phyloP scores from a whole-genome alignment of 2,329 filamentous ascomycete genomes.

The Pseudogymnoascus sp. region DNA sequence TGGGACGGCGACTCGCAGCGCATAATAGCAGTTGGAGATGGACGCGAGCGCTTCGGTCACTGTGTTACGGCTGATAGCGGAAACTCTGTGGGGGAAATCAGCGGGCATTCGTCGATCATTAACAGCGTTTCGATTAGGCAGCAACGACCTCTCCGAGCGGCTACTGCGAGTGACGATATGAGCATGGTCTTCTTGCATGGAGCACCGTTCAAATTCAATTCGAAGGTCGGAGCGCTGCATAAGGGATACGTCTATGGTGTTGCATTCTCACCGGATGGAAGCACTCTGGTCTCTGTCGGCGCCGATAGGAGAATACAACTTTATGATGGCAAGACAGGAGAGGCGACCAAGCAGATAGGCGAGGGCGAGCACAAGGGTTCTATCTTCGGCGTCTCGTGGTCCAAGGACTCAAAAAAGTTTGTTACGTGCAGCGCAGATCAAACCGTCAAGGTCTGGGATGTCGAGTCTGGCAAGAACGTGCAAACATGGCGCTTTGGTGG shows the following conservation, averaged over 20 bases:
- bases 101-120: constrained; percentile 82
- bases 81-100: constrained; percentile 91
- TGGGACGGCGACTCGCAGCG: constrained; percentile 98
- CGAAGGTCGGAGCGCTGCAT: constrained; percentile 71
- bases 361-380: constrained; percentile 85
- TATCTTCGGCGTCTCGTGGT: constrained; percentile 89
- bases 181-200: constrained; percentile 89
- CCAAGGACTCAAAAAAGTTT: constrained; percentile 75
- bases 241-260: constrained; percentile 84
- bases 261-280: constrained; percentile 85
- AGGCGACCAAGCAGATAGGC: constrained; percentile 68
- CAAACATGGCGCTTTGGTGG: constrained; percentile 82
- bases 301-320: constrained; percentile 90
- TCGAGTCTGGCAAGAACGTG: constrained; percentile 66
- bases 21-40: constrained; percentile 92
- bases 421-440: constrained; percentile 92
- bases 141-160: constrained; percentile 83
- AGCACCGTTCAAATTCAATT: constrained; percentile 91
- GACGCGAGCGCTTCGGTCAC: constrained; percentile 86
- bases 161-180: constrained; percentile 85
- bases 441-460: constrained; percentile 92
- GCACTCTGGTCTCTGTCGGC: constrained; percentile 75
- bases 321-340: constrained; percentile 94
- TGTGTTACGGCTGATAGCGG: constrained; percentile 94
- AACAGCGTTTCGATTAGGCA: constrained; percentile 87